phyloP scores from a whole-genome alignment of 1,139 yeast genomes.

The Lodderomyces margitis region DNA sequence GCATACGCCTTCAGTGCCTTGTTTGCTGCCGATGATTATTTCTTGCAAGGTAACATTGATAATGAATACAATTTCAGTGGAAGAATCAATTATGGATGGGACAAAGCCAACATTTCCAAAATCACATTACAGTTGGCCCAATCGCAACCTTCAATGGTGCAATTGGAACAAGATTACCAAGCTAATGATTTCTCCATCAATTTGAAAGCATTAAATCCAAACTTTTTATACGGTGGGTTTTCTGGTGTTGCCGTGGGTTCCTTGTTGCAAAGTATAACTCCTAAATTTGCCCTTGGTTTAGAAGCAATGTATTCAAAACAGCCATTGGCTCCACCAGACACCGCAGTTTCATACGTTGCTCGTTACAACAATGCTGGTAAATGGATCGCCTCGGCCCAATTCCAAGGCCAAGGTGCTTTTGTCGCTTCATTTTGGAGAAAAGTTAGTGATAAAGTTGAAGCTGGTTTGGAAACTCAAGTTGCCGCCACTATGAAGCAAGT shows the following conservation, averaged over 20 bases:
- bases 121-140: conserved; percentile 84
- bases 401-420: conserved; percentile 90
- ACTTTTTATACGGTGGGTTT: conserved; percentile 56
- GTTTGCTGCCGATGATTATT: conserved; percentile 81
- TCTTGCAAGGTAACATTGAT: conserved; percentile 90
- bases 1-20: conserved; percentile 90
- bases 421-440: conserved; percentile 93
- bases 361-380: conserved; percentile 75
- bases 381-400: conserved; percentile 94
- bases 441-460: conserved; percentile 90
- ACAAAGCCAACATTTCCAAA: conserved; percentile 73
- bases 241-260: conserved; percentile 90
- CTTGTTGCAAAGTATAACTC: conserved; percentile 82
- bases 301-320: conserved; percentile 90
- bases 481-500: conserved; percentile 78
- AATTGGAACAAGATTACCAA: conserved; percentile 93
- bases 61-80: conserved; percentile 85
- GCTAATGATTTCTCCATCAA: conserved; percentile 86
- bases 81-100: conserved; percentile 91
- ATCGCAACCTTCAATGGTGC: conserved; percentile 92
- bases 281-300: conserved; percentile 82
- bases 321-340: conserved; percentile 81
- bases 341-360: conserved; percentile 86
- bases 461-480: conserved; percentile 90
- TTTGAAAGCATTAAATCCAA: conserved; percentile 89